Base-by-base conservation (phyloP, 352 stramenopile genomes). In the Phytophthora aleatoria region DNA sequence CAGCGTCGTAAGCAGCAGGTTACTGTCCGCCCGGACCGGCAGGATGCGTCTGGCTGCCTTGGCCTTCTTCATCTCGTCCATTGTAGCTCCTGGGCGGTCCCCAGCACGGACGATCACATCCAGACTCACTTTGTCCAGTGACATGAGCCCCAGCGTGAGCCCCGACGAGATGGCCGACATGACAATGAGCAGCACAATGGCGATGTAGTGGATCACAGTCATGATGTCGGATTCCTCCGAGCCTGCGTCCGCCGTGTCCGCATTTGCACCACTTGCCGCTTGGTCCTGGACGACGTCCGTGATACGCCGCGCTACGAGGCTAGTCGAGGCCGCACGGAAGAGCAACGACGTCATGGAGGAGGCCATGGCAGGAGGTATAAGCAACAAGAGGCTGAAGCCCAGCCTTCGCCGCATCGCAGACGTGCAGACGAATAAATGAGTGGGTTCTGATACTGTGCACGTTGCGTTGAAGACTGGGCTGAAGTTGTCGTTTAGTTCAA, bases 1-100 rank as follows among this genome's bases (percentile, higher is more conserved):
- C 35, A 99, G 79, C 15, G 97, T 99, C 69, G 96, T 99, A 33
- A 99, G 88, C 42, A 99, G 79, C 20, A 98, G 77, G 72, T 99
- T 99, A 35, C 97, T 97, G 71, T 98, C 87, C 35, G 87, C 69
- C 13, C 97, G 90, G 30, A 99, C 67, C 3, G 92, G 88, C 16
- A 87, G 44, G 36, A 98, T 97, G 44, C 85, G 89, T 44, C 48
- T 74, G 0, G 91, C 89, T 10, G 73, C 78, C 13, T 59, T 51
- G 13, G 74, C 82, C 39, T 93, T 93, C 36, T 36, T 50, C 16
- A 64, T 43, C 52, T 93, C 84, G 10, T 96, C 80, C 5, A 71
- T 53, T 0, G 84, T 92, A 47, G 86, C 77, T 39, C 65, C 69
- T 10, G 77, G 71, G 0, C 98, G 87, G 47, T 96, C 91, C 15